Evolutionary conservation across 129 eudicot genomes (phyloP), one percentile per base, ranked within the genome.

Genomic region (Silybum marianum): DNA sequence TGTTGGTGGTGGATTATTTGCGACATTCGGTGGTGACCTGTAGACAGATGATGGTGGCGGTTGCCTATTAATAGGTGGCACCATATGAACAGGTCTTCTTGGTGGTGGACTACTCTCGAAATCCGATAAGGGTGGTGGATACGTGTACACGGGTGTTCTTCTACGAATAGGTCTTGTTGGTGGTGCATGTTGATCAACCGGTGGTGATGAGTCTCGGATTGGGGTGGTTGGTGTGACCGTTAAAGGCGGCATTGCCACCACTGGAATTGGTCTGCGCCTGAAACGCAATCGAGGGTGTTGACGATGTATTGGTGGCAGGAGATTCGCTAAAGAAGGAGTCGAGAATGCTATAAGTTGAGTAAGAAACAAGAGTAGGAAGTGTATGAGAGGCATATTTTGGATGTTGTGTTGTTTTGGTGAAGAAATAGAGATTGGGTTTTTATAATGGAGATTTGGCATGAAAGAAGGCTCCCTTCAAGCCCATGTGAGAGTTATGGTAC

Each of bases 401-500:
- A 24, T 71, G 80, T 39, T 71, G 65, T 84, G 77, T 58, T 79
- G 71, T 6, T 40, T 66, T 74, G 40, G 7, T 66, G 69, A 77
- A 60, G 40, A 77, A 26, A 63, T 24, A n/a, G 6, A n/a, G 19
- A 69, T 19, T 75, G 81, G 81, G 72, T 73, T 82, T 71, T 82
- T 86, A 86, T 82, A 82, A 51, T 36, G 48, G 60, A 30, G 69
- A 12, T 66, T 73, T 44, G 46, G 80, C 83, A 65, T 67, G 46
- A 73, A 78, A 74, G 54, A 34, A 19, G 42, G 80, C 83, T 78
- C 11, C 30, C 76, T 79, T 73, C 48, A 74, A 84, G 86, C 86
- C 86, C 86, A 76, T 76, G 86, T 76, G 76, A 70, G 78, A 76
- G 62, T 71, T 76, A 69, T 76, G 81, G 58, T 69, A 24, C 85